These are phyloP conservation scores for Apophysomyces trapeziformis DNA, from an alignment of 371 early-diverging fungal species.

Conservation along the genomic window DNA sequence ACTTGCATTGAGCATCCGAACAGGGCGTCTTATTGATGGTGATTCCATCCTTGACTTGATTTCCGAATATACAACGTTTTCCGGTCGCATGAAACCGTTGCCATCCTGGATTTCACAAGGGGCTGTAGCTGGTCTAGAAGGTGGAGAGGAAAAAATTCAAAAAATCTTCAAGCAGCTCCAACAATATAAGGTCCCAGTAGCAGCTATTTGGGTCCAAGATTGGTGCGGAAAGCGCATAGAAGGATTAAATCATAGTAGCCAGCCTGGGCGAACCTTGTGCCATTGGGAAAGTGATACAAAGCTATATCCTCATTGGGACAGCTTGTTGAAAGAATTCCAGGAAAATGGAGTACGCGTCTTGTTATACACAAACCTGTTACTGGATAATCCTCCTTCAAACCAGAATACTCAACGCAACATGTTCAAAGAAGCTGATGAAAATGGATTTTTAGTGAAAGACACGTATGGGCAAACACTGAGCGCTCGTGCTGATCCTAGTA, in stretches of 20 bases:
- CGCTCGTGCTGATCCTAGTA: neutral
- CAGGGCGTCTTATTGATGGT: conserved; percentile 47
- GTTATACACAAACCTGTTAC: conserved; percentile 47
- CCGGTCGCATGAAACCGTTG: conserved; percentile 52
- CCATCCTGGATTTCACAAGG: conserved; percentile 56
- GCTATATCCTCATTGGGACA: conserved; percentile 51
- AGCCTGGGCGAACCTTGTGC: conserved; percentile 45
- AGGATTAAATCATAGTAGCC: conserved; percentile 23
- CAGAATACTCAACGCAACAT: conserved; percentile 28
- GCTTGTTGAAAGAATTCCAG: conserved; percentile 36
- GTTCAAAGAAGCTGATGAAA: conserved; percentile 36
- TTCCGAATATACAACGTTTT: conserved; percentile 49
- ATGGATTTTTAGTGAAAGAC: conserved; percentile 41
- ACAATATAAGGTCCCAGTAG: conserved; percentile 35
- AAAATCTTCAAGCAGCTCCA: conserved; percentile 33
- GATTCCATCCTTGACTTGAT: conserved; percentile 48
- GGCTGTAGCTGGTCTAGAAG: conserved; percentile 52
- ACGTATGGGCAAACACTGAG: neutral
- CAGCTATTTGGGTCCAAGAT: conserved; percentile 53
- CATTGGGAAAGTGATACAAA: conserved; percentile 52
- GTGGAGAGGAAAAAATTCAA: conserved; percentile 45
- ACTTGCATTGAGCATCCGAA: neutral
- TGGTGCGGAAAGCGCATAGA: conserved; percentile 51
- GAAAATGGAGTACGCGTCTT: conserved; percentile 27
- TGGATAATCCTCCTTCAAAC: conserved; percentile 24